Conservation (phyloP, 257 asterid genomes). For the Cynanchum wilfordii region DNA sequence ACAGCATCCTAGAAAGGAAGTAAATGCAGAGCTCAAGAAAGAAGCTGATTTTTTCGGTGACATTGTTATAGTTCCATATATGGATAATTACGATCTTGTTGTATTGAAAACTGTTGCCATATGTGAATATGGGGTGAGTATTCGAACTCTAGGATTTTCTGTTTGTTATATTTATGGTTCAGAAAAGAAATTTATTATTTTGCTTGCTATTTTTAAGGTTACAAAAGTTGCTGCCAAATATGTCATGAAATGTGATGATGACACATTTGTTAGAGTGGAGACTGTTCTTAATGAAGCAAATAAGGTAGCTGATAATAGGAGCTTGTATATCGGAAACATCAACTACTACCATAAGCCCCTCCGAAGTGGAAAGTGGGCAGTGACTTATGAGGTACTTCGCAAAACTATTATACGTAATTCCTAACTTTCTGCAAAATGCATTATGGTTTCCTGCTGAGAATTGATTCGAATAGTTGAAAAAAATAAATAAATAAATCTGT, state of each 20-base stretch:
- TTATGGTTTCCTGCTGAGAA: neutral
- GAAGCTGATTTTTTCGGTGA: constrained; percentile 91
- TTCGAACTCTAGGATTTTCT: neutral
- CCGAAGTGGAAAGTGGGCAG: constrained; percentile 98
- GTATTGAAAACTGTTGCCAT: constrained; percentile 89
- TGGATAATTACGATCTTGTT: constrained; percentile 95
- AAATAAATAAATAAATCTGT: no score
- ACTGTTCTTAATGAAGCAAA: constrained; percentile 66
- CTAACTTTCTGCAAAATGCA: no score
- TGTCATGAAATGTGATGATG: constrained; percentile 95
- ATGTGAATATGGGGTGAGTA: constrained; percentile 93
- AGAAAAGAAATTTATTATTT: no score
- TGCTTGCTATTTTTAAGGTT: no score
- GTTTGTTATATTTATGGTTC: no score
- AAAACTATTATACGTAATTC: neutral
- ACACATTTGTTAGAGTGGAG: constrained; percentile 87
- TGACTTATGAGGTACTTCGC: constrained; percentile 71
- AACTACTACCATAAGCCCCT: constrained; percentile 88
- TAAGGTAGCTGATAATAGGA: constrained; percentile 44
- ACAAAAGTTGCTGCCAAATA: constrained; percentile 51
- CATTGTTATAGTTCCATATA: constrained; percentile 82
- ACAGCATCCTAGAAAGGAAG: constrained; percentile 85
- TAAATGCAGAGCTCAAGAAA: constrained; percentile 77
- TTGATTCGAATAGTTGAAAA: no score
- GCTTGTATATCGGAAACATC: constrained; percentile 84